Evolutionary conservation across 345 rosid genomes (phyloP), one percentile per base, ranked within the genome.

Genomic region (Camelina hispida): DNA sequence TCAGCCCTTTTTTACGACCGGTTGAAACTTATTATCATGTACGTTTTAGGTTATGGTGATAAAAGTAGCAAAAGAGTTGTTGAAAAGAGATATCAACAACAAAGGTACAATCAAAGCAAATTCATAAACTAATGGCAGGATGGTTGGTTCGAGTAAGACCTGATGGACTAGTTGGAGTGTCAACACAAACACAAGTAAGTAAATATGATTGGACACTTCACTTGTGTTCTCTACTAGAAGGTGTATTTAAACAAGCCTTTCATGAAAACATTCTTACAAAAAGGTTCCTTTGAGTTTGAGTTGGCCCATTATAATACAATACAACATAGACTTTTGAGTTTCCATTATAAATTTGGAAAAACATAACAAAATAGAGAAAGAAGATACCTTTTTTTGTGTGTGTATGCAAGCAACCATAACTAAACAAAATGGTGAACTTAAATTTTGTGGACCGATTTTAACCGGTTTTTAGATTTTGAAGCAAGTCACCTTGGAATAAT

Each of bases 101-200:
- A 66, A 71, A 74, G 2, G 78, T 74, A 58, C 22, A 59, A 66
- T 7, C 28, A 16, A 74, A 74, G 78, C 61, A 74, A 74, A 35
- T 50, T 50, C 44, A 51, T 25, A 50, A 30, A n/a, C 28, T 9
- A 59, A 14, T 25, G 58, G 67, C 40, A 75, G 47, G 56, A 51
- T 59, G 47, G 64, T 75, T 67, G 67, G 78, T 74, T 75, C 16
- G 73, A 75, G 20, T 35, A 47, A 8, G 72, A 74, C 68, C 44
- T 62, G 40, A 48, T 17, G 32, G 48, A 50, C 28, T 11, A 50
- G 68, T 75, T 75, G 69, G 55, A 68, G 73, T 75, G 73, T 68
- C 56, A 61, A 20, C 22, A 51, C 73, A 67, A 65, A 59, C 37
- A 51, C 47, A 57, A 47, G 40, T 17, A 50, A 51, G 28, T 40